Evolutionary conservation across 495 filamentous ascomycete species (phyloP).

Genomic region (Cercophora samala): DNA sequence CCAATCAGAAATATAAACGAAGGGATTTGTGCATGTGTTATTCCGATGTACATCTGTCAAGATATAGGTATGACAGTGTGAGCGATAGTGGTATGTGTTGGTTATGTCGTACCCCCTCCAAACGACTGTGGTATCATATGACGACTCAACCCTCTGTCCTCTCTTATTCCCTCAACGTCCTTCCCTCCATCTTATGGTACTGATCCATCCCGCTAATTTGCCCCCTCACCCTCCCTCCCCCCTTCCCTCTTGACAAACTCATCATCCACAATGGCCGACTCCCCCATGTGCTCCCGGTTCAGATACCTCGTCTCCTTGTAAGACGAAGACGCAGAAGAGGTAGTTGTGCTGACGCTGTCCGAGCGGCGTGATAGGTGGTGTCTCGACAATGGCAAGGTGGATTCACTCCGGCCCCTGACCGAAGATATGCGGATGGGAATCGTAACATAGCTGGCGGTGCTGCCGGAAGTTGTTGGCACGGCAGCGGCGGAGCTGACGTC

Average conservation of each 20-base stretch:
- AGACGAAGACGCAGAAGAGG: background rate
- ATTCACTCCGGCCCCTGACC: background rate
- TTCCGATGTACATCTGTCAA: background rate
- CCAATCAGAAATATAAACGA: background rate
- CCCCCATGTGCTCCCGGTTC: background rate
- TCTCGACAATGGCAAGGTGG: conserved; percentile 14
- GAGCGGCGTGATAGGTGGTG: conserved; percentile 14
- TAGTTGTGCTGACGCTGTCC: conserved; percentile 10
- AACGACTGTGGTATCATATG: background rate
- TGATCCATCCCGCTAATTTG: background rate
- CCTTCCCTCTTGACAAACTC: background rate
- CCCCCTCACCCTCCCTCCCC: background rate
- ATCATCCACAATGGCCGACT: background rate
- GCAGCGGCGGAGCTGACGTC: conserved; percentile 5
- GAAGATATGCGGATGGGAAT: conserved; percentile 4
- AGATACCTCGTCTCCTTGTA: background rate
- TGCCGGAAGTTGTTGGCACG: background rate
- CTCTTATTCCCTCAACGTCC: background rate
- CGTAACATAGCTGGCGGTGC: conserved; percentile 3
- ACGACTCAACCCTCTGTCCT: background rate
- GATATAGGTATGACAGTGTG: background rate
- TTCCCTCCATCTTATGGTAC: no score
- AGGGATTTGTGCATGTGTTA: background rate
- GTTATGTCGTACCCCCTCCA: background rate
- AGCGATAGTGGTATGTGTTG: background rate